Evolutionary conservation across 176 grass and related monocot species (phyloP).

Genomic region (Olyra latifolia): DNA sequence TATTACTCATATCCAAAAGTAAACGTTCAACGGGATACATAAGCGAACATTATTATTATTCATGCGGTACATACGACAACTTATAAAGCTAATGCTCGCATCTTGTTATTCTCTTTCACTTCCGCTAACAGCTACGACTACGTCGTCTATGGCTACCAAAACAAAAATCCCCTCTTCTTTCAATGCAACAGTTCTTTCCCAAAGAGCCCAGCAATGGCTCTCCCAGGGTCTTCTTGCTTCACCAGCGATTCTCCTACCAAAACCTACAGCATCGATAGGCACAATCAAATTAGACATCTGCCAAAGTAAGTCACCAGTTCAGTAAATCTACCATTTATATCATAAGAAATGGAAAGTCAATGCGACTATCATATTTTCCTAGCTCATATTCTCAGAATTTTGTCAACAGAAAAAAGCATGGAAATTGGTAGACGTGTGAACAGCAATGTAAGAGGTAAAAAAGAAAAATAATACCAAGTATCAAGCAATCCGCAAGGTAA

Average conservation of each 20-base stretch:
- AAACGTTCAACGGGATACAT: neutral
- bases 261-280: constrained; percentile 45
- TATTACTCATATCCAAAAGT: neutral
- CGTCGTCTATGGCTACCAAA: constrained; percentile 11
- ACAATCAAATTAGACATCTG: neutral
- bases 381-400: neutral
- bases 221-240: constrained; percentile 79
- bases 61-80: neutral
- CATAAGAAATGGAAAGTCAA: neutral
- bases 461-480: neutral
- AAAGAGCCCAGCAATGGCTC: constrained; percentile 68
- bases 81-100: neutral
- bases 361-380: neutral
- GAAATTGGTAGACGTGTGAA: neutral
- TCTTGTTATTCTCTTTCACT: neutral
- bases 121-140: neutral
- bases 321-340: neutral
- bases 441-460: neutral
- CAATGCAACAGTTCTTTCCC: constrained; percentile 64
- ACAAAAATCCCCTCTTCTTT: neutral
- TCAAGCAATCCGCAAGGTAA: neutral
- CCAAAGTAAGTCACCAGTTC: neutral
- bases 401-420: neutral
- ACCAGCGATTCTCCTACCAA: constrained; percentile 94
- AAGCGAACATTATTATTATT: constrained; percentile 26